These are phyloP conservation scores for Lophiotrema nucula DNA, from an alignment of 495 filamentous ascomycete genomes.

Conservation along the genomic window DNA sequence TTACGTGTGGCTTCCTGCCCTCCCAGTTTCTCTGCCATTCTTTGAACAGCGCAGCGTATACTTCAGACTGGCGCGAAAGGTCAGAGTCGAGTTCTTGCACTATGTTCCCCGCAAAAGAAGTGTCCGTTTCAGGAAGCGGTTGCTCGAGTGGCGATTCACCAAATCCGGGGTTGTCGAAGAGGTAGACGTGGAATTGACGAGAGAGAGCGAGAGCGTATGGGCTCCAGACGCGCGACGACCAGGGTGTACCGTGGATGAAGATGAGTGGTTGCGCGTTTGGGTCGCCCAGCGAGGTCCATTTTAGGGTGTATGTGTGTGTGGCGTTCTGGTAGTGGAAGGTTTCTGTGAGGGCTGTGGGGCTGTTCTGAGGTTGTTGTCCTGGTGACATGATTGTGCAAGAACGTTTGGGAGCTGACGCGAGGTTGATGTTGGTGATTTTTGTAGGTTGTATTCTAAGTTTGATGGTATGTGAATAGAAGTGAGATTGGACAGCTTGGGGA, in stretches of 20 bases:
- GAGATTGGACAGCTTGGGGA: too few relatives aligned
- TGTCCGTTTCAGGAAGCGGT: not conserved
- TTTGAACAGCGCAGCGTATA: constrained; percentile 4
- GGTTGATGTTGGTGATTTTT: too few relatives aligned
- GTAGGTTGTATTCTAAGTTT: too few relatives aligned
- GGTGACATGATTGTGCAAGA: too few relatives aligned
- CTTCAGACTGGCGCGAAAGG: constrained; percentile 3
- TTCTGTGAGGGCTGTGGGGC: not conserved
- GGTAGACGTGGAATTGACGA: constrained; percentile 3
- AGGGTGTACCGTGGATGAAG: constrained; percentile 12
- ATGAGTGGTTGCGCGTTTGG: not conserved
- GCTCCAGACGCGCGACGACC: constrained; percentile 5
- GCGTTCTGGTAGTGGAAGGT: constrained; percentile 2
- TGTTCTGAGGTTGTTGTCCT: not conserved
- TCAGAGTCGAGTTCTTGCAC: constrained; percentile 2
- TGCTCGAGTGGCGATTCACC: not conserved
- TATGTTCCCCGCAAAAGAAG: not conserved
- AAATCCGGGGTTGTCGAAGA: constrained; percentile 12
- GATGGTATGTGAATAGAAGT: too few relatives aligned
- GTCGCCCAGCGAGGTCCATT: not conserved
- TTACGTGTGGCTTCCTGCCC: not conserved
- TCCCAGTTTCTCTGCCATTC: constrained; percentile 1
- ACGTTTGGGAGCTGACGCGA: too few relatives aligned
- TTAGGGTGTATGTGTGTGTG: constrained; percentile 2
- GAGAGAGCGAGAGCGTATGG: constrained; percentile 9